phyloP scores from a whole-genome alignment of 2,329 filamentous ascomycete species.

The Ascochyta koolunga region DNA sequence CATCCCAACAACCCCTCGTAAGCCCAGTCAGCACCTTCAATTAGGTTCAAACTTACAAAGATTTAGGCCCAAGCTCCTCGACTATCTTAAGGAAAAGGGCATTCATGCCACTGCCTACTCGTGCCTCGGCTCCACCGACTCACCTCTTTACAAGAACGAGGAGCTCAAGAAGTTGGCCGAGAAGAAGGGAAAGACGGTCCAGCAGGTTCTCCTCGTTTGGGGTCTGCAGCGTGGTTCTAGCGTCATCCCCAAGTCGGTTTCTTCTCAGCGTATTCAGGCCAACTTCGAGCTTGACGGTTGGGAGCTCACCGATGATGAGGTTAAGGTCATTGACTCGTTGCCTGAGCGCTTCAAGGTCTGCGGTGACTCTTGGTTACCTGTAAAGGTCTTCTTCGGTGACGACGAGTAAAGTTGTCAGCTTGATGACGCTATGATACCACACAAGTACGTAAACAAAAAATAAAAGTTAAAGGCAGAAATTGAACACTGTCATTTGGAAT shows the following conservation, averaged over 20 bases:
- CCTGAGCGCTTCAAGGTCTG: conserved; percentile 77
- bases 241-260: conserved; percentile 86
- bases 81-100: conserved; percentile 73
- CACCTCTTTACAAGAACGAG: conserved; percentile 70
- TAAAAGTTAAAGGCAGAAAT: not conserved
- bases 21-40: not conserved
- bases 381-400: conserved; percentile 83
- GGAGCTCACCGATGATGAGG: conserved; percentile 73
- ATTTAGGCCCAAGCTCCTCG: conserved; percentile 69
- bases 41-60: conserved; percentile 13
- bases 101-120: conserved; percentile 80
- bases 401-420: conserved; percentile 63
- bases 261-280: conserved; percentile 71
- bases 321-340: conserved; percentile 70
- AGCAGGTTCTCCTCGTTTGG: conserved; percentile 82
- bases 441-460: conserved; percentile 8
- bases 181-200: conserved; percentile 68
- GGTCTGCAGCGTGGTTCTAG: conserved; percentile 80
- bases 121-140: conserved; percentile 73
- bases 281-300: conserved; percentile 79
- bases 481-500: too few species aligned
- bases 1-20: conserved; percentile 79
- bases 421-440: conserved; percentile 23
- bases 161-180: conserved; percentile 68
- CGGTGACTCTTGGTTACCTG: conserved; percentile 73